Evolutionary conservation across 176 grass and related monocot species (phyloP).

Genomic region (Alopecurus myosuroides): DNA sequence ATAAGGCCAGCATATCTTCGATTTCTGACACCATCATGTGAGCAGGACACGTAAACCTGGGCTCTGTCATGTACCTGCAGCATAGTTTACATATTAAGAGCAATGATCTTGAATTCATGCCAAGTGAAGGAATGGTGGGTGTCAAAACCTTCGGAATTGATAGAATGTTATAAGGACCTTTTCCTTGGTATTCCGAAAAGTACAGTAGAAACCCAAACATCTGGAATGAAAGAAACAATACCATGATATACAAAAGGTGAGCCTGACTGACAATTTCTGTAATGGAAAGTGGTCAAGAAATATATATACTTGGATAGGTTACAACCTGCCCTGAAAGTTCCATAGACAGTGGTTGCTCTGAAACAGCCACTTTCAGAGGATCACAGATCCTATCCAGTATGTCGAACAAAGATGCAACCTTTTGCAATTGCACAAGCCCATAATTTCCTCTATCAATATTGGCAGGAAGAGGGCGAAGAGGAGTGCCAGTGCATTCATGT

Average conservation of each 20-base stretch:
- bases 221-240: constrained; percentile 54
- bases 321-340: constrained; percentile 74
- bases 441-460: constrained; percentile 58
- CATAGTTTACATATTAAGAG: constrained; percentile 30
- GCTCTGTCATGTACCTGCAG: constrained; percentile 92
- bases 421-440: constrained; percentile 61
- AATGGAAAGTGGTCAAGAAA: not conserved
- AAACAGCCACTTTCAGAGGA: constrained; percentile 49
- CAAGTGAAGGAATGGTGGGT: not conserved
- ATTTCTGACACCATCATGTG: constrained; percentile 33
- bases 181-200: constrained; percentile 57
- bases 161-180: constrained; percentile 42
- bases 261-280: not conserved
- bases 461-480: constrained; percentile 66
- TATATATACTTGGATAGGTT: not conserved
- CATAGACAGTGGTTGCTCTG: constrained; percentile 84
- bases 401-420: constrained; percentile 64
- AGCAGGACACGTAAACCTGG: constrained; percentile 85
- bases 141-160: constrained; percentile 68
- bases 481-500: constrained; percentile 51
- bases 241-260: constrained; percentile 14
- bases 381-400: constrained; percentile 48
- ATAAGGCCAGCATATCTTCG: constrained; percentile 59
- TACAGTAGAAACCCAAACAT: constrained; percentile 96
- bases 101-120: constrained; percentile 11